Conservation (phyloP, 2,329 filamentous ascomycete species). For the Colletotrichum cordylinicola region DNA sequence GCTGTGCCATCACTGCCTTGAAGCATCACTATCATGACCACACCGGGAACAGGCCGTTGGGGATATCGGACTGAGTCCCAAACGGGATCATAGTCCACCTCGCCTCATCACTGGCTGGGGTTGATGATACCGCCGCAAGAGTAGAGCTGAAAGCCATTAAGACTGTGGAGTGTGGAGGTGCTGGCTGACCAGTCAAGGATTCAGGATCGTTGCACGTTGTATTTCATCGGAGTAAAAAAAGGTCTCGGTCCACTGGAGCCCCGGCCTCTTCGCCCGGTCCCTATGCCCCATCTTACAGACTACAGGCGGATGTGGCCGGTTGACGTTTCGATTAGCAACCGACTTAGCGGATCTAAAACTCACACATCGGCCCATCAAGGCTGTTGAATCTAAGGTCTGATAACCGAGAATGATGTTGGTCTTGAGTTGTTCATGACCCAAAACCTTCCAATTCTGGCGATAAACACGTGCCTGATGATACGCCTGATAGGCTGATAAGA, state of each 20-base stretch:
- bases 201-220: background rate
- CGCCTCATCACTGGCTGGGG: background rate
- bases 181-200: background rate
- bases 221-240: background rate
- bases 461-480: background rate
- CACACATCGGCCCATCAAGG: background rate
- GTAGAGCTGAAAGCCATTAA: background rate
- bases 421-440: background rate
- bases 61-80: background rate
- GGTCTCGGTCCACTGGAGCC: background rate
- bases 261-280: background rate
- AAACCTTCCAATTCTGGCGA: background rate
- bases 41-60: background rate
- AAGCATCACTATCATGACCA: background rate
- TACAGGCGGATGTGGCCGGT: background rate
- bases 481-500: background rate
- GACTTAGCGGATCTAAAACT: background rate
- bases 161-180: background rate
- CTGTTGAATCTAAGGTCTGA: background rate
- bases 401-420: background rate
- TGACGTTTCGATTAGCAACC: background rate
- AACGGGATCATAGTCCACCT: background rate
- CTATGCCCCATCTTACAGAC: background rate
- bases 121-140: background rate
- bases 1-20: background rate